Base-by-base conservation (phyloP, 257 asterid species). In the Henckelia pumila region DNA sequence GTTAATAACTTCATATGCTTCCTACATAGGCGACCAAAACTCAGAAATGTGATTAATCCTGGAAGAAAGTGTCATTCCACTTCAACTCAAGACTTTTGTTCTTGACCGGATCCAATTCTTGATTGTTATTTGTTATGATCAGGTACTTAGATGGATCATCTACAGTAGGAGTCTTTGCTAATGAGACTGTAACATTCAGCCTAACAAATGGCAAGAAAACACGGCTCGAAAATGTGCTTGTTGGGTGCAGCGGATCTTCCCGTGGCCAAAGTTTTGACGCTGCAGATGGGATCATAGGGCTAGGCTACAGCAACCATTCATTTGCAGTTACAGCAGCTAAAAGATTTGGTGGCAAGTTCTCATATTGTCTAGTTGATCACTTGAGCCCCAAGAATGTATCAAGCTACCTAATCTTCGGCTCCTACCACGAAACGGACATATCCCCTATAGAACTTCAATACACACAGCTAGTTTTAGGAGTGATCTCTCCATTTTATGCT, bases 311-410 rank as follows among this genome's bases (percentile, higher is more conserved):
- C 82, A 81, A 81, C 33, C 63, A 73, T 22, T 86, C 92, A 2
- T 70, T 86, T 3, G 92, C 82, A 0, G 22, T 79, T 1, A 70
- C 50, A 59, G 87, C 85, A 1, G 70, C 86, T 0, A 8, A 56
- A 3, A 14, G 1, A n/a, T 86, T 76, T 10, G 86, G 88, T 20
- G 88, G 86, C 20, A 83, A 81, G 32, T 86, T 86, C 75, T 83
- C 92, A 2, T 86, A 86, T 35, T 86, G 92, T 74, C 80, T 86
- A 9, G 87, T 84, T 1, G 92, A 86, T 28, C 92, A 86, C 69
- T 70, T 86, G 11, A 74, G 87, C 67, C 79, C 80, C 29, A 68
- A 64, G 62, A 86, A 83, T 62, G 3, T 71, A 6, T 73, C 92
- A 3, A 86, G 88, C 30, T 81, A 79, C 44, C 87, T 86, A 52